Evolutionary conservation across 176 grass and related monocot species (phyloP), one percentile per base, ranked within the genome.

Genomic region (Aechmea fasciata): DNA sequence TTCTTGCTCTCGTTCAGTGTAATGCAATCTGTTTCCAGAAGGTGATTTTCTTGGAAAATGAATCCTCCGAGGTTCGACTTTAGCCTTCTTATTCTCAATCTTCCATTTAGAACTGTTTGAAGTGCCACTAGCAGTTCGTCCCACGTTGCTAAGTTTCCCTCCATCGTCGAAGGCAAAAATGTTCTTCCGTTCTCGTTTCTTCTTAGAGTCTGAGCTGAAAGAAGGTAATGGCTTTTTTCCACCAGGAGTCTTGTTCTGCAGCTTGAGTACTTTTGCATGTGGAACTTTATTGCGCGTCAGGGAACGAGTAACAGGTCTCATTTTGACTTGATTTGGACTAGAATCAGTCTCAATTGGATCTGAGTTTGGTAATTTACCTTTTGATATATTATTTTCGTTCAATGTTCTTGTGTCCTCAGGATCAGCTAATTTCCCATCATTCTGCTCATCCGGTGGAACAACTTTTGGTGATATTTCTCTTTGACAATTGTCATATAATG

Each of bases 331-430:
- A 68, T 90, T 89, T 66, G 71, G 85, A 75, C 87, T 82, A 48
- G 82, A 93, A 82, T 87, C 82, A 70, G 84, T 83, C 84, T 93
- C 94, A 70, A 99, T 92, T 66, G 84, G 78, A 83, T 93, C 89
- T 67, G 82, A 85, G 61, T 71, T 84, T 54, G 66, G 68, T 57
- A 75, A 78, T 74, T 83, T 69, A 47, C 19, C 33, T 57, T 49
- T 54, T 25, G 18, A n/a, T 19, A 22, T 22, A 41, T 69, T 77
- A 13, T 11, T 17, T 48, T 68, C 24, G 11, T 54, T 29, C 33
- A 49, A 11, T 67, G 49, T 3, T 26, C 11, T 11, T 67, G 9
- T 66, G 23, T 75, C 49, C 66, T 26, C 49, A 66, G 24, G 18
- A 52, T 15, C 17, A 61, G 71, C 11, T 6, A 57, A 63, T 15